Percentiles rank a stretch among this genome's conserved stretches.
Evolutionary conservation across 1,139 yeast genomes (phyloP).

Genomic region (Saccharomyces hybrid): DNA sequence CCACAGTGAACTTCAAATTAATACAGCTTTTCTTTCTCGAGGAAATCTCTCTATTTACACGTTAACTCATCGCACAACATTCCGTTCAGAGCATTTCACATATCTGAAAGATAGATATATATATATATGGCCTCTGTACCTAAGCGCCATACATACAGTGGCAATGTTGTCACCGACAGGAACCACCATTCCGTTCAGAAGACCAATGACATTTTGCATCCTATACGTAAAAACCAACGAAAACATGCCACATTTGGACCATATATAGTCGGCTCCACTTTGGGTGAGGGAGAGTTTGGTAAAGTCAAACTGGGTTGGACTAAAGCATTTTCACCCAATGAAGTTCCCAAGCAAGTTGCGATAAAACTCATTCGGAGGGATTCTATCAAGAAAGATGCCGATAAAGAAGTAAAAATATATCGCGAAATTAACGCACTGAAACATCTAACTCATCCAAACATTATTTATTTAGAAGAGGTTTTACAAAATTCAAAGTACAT

Average conservation of each 20-base stretch:
- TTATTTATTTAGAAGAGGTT: slow-evolving; percentile 85
- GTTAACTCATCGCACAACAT: background rate
- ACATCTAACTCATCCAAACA: slow-evolving; percentile 83
- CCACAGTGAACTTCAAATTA: background rate
- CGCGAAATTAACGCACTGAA: slow-evolving; percentile 89
- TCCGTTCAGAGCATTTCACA: background rate
- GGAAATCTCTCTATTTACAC: background rate
- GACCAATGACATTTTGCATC: background rate
- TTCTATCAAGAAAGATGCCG: slow-evolving; percentile 73
- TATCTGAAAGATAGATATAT: background rate
- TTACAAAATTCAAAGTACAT: slow-evolving; percentile 90
- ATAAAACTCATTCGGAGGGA: slow-evolving; percentile 86
- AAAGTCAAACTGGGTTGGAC: slow-evolving; percentile 97
- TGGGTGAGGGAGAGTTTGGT: slow-evolving; percentile 98
- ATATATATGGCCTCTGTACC: slow-evolving; percentile 4
- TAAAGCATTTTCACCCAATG: slow-evolving; percentile 9
- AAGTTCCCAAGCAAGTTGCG: slow-evolving; percentile 63
- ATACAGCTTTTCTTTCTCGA: background rate
- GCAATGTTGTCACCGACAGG: background rate
- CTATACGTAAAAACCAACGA: slow-evolving; percentile 4
- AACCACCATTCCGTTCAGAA: background rate
- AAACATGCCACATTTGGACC: slow-evolving; percentile 65
- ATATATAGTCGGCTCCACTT: slow-evolving; percentile 80
- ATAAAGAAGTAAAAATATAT: slow-evolving; percentile 80
- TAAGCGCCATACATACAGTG: slow-evolving; percentile 6